Base-by-base conservation (phyloP, 305 asterid species). In the Andrographis paniculata region DNA sequence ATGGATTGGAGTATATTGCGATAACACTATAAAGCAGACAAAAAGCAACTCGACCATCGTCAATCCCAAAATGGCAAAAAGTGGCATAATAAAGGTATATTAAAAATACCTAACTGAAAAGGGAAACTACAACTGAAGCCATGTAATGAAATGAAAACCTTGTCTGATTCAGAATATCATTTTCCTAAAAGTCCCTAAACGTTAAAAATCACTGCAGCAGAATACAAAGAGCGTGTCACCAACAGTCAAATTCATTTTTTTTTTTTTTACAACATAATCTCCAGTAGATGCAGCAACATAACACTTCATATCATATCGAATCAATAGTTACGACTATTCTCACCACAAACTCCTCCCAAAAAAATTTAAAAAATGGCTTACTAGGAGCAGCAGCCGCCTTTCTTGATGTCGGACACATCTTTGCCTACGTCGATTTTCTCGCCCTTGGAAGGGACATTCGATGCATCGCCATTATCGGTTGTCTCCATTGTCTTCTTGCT, bases 401-500 rank as follows among this genome's bases (percentile, higher is more conserved):
- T 70, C 69, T 68, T 70, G 78, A 78, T 65, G 40, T 55, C 14
- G 4, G 80, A 61, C 1, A 51, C 65, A 30, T 73, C 72, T 5
- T 70, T 80, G n/a, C 64, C 67, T 53, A 73, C 45, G 41, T 62
- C 51, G 18, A 77, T 73, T 1, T 63, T 70, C 62, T 67, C 76
- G 16, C 85, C 78, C 64, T 53, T 70, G n/a, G 74, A 50, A 14
- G 77, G 84, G 47, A 58, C 53, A 20, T 76, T 48, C 2, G 74
- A 56, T 48, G 76, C 42, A 24, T 74, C 67, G 17, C 64, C 57
- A 57, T 68, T 78, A 51, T 73, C 76, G 15, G 78, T 70, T 20
- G 78, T 67, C 55, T 77, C 85, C 0, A 77, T 69, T 21, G 85
- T 71, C 48, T 68, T 77, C 40, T 59, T 63, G 61, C 76, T 73